Percentiles rank a stretch among this genome's conserved stretches.
phyloP scores from a whole-genome alignment of 139 green algal species.

The Eudorina sp. region DNA sequence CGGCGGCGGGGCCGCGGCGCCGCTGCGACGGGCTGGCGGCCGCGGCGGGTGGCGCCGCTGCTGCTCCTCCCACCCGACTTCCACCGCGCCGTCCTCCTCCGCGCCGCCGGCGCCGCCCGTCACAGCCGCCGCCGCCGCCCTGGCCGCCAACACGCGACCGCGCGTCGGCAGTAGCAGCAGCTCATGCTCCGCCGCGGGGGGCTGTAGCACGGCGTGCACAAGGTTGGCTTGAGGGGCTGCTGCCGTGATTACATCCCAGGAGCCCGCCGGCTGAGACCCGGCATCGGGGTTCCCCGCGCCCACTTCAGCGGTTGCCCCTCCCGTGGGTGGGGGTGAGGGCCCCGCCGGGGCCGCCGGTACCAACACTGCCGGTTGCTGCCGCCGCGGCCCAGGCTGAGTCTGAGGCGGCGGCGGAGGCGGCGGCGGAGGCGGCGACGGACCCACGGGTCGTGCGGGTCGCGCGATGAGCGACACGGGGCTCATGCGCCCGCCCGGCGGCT shows the following conservation, averaged over 20 bases:
- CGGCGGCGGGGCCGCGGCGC: background rate
- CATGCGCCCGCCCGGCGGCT: background rate
- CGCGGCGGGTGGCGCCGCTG: background rate
- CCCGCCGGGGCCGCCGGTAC: no score
- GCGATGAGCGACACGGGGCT: background rate
- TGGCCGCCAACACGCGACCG: background rate
- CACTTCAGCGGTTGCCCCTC: no score
- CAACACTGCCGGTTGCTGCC: no score
- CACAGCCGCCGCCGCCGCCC: background rate
- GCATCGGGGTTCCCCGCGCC: no score
- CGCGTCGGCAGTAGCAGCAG: background rate
- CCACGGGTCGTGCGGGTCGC: background rate
- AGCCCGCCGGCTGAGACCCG: no score
- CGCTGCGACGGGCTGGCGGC: background rate
- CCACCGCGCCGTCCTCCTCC: background rate
- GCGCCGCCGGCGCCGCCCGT: background rate
- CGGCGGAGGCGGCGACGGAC: background rate
- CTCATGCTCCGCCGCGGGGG: background rate
- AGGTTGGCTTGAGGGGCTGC: no score
- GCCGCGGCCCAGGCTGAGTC: no score
- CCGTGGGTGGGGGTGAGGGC: no score
- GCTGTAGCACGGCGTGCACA: background rate
- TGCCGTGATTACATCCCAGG: no score
- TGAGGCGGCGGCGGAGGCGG: background rate
- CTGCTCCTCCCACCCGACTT: background rate